Conservation (phyloP, 2,329 filamentous ascomycete genomes). For the Fusarium succisae region DNA sequence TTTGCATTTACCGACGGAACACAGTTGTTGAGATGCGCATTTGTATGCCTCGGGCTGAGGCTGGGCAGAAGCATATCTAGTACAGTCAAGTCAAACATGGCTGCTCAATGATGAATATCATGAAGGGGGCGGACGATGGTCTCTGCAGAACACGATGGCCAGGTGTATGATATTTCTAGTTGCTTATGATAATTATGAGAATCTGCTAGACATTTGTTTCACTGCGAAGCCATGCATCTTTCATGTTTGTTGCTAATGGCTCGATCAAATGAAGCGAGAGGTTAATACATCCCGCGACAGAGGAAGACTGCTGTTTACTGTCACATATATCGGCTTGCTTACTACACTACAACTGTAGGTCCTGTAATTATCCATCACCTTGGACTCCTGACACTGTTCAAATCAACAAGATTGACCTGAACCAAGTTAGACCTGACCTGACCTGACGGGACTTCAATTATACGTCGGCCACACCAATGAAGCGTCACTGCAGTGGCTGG, state of each 20-base stretch:
- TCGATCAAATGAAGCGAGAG: not conserved
- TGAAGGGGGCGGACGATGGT: not conserved
- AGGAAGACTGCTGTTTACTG: not conserved
- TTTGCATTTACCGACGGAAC: constrained; percentile 24
- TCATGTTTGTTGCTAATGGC: not conserved
- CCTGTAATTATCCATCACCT: not conserved
- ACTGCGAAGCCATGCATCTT: not conserved
- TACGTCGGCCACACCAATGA: not conserved
- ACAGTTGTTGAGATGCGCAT: not conserved
- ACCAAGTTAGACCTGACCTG: not conserved
- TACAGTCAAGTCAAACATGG: not conserved
- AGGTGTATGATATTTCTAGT: not conserved
- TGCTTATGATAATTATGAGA: constrained; percentile 4
- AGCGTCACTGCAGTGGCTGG: not conserved
- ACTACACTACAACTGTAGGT: not conserved
- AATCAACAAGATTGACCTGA: not conserved
- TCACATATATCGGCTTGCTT: not conserved
- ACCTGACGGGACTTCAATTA: not conserved
- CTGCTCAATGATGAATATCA: constrained; percentile 2
- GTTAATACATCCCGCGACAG: not conserved
- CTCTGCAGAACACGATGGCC: not conserved
- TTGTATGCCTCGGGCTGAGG: constrained; percentile 4
- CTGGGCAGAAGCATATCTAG: constrained; percentile 12
- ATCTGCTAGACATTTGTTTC: not conserved
- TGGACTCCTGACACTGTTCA: not conserved